phyloP scores from a whole-genome alignment of 2,329 filamentous ascomycete species.

The Monilinia fructigena region DNA sequence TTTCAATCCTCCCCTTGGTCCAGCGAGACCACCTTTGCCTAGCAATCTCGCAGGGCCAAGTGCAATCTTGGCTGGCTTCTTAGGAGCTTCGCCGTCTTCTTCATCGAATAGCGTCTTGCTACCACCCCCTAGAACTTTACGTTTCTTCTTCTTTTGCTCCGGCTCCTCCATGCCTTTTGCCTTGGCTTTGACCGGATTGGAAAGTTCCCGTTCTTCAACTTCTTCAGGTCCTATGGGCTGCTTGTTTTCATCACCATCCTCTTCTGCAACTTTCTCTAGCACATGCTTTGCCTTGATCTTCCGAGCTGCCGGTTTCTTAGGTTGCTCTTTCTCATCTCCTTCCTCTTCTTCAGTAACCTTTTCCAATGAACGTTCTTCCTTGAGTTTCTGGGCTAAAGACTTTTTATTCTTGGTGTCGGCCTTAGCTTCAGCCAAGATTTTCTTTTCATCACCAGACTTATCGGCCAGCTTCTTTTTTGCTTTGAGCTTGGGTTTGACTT shows the following conservation, averaged over 20 bases:
- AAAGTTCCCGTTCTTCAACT: constrained; percentile 17
- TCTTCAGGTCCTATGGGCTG: constrained; percentile 40
- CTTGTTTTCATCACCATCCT: constrained; percentile 38
- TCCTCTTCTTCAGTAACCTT: constrained; percentile 45
- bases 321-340: constrained; percentile 33
- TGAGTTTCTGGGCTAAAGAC: constrained; percentile 38
- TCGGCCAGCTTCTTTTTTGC: constrained; percentile 31
- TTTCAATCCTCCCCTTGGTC: constrained; percentile 32
- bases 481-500: constrained; percentile 27
- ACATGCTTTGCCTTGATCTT: constrained; percentile 1
- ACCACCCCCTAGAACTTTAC: constrained; percentile 66
- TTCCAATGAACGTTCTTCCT: constrained; percentile 40
- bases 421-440: constrained; percentile 46
- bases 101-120: constrained; percentile 70
- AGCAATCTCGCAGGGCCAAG: constrained; percentile 37
- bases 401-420: constrained; percentile 37
- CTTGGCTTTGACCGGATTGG: constrained; percentile 28
- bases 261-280: constrained; percentile 43
- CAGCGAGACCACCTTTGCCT: constrained; percentile 37
- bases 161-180: constrained; percentile 33
- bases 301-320: constrained; percentile 7
- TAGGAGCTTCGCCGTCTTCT: constrained; percentile 55
- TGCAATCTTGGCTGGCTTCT: constrained; percentile 42
- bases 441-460: constrained; percentile 41
- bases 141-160: constrained; percentile 57